Conservation (phyloP, 805 yeast genomes). For the Zygotorulaspora chibaensis region DNA sequence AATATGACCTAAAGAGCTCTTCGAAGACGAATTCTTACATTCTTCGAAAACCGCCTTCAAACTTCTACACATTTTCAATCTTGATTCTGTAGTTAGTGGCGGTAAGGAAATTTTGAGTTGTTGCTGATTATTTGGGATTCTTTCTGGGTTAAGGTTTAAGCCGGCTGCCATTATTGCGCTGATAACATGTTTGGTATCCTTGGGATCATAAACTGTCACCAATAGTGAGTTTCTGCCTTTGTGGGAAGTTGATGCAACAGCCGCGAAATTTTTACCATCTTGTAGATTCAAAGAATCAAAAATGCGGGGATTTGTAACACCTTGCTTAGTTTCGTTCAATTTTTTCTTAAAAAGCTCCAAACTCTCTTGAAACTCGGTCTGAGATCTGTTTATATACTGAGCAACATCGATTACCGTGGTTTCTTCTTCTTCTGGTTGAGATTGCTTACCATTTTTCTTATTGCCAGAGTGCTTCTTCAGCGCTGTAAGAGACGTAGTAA, state of each 20-base stretch:
- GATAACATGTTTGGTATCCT: slow-evolving; percentile 60
- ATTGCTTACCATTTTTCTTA: slow-evolving; percentile 15
- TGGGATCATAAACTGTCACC: slow-evolving; percentile 87
- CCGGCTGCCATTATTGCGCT: slow-evolving; percentile 66
- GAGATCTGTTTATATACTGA: slow-evolving; percentile 15
- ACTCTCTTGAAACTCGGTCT: slow-evolving; percentile 41
- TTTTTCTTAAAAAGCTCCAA: slow-evolving; percentile 51
- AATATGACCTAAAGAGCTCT: slow-evolving; percentile 49
- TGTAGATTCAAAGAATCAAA: slow-evolving; percentile 59
- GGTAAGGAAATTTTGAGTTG: slow-evolving; percentile 71
- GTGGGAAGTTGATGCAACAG: slow-evolving; percentile 65
- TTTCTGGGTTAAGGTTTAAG: slow-evolving; percentile 75
- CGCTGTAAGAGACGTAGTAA: slow-evolving; percentile 3
- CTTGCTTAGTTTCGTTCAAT: slow-evolving; percentile 61
- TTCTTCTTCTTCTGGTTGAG: slow-evolving; percentile 10
- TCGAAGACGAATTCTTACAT: slow-evolving; percentile 48
- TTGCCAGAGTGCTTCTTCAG: slow-evolving; percentile 12
- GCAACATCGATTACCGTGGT: slow-evolving; percentile 17
- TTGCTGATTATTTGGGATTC: slow-evolving; percentile 67
- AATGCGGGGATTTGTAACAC: slow-evolving; percentile 60
- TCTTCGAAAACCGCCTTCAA: slow-evolving; percentile 65
- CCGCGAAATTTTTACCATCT: slow-evolving; percentile 46
- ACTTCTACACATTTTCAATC: slow-evolving; percentile 49
- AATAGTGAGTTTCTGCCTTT: slow-evolving; percentile 63
- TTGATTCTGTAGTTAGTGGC: slow-evolving; percentile 65